These are phyloP conservation scores for Breynia disticha DNA, from an alignment of 441 rosid genomes.

Conservation along the genomic window DNA sequence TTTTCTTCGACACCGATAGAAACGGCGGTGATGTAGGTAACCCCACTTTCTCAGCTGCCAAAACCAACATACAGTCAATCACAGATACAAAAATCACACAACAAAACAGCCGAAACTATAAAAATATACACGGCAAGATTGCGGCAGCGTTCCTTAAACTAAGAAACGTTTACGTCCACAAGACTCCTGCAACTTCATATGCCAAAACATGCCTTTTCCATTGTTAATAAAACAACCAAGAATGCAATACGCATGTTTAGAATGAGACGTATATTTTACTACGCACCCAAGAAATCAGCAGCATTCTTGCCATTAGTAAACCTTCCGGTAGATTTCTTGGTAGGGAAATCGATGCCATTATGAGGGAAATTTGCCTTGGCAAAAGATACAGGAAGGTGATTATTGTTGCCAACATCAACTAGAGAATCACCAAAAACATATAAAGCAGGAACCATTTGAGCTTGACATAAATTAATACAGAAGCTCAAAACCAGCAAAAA, in stretches of 20 bases:
- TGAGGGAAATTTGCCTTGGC: constrained; percentile 37
- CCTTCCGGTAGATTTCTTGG: constrained; percentile 34
- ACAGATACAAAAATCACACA: neutral
- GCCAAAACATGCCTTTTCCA: too few species aligned
- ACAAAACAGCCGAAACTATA: too few species aligned
- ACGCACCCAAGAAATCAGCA: constrained; percentile 33
- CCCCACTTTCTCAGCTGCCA: constrained; percentile 38
- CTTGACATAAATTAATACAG: neutral
- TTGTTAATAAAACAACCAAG: too few species aligned
- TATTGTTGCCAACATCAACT: constrained; percentile 44
- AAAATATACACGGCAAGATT: too few species aligned
- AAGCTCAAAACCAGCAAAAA: neutral
- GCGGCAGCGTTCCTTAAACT: too few species aligned
- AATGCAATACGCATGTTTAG: too few species aligned
- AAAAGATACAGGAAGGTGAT: constrained; percentile 24
- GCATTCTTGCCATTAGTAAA: constrained; percentile 39
- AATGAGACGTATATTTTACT: too few species aligned
- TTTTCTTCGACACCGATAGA: constrained; percentile 11
- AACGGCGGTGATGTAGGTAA: constrained; percentile 37
- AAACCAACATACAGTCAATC: neutral
- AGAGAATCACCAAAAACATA: constrained; percentile 43
- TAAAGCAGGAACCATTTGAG: constrained; percentile 31
- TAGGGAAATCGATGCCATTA: constrained; percentile 39
- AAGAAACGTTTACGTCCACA: too few species aligned
- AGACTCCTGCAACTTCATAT: too few species aligned